These are phyloP conservation scores for Bombardia bombarda DNA, from an alignment of 495 filamentous ascomycete genomes.

Conservation along the genomic window DNA sequence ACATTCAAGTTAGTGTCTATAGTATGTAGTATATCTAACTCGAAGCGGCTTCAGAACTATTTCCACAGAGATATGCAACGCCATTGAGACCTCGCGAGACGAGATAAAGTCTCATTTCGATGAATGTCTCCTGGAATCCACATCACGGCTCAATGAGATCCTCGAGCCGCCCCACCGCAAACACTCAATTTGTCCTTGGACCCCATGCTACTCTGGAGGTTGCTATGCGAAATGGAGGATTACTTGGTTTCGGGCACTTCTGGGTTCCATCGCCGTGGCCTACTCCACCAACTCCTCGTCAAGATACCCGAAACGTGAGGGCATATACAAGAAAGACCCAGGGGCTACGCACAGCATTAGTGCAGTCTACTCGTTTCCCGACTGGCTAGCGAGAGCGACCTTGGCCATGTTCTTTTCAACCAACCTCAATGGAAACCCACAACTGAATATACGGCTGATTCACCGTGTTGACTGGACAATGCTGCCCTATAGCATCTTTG, in stretches of 20 bases:
- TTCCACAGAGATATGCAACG: too few relatives aligned
- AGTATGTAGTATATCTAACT: too few relatives aligned
- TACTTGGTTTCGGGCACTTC: neutral
- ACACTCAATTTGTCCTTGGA: too few relatives aligned
- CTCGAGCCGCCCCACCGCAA: too few relatives aligned
- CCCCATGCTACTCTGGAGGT: conserved; percentile 1
- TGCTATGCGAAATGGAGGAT: neutral
- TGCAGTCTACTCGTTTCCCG: neutral
- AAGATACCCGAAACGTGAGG: neutral
- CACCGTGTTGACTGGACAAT: too few relatives aligned
- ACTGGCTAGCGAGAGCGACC: conserved; percentile 1
- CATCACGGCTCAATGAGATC: too few relatives aligned
- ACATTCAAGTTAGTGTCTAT: too few relatives aligned
- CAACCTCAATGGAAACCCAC: conserved; percentile 6
- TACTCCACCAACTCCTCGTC: neutral
- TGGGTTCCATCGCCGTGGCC: neutral
- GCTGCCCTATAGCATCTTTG: conserved; percentile 1
- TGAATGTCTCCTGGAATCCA: too few relatives aligned
- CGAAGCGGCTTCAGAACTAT: too few relatives aligned
- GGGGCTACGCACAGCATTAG: neutral
- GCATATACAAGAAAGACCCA: neutral
- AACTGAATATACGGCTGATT: conserved; percentile 4
- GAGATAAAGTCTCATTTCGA: too few relatives aligned
- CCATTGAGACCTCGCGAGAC: too few relatives aligned
- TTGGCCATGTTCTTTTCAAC: conserved; percentile 5